Evolutionary conservation across 768 basidiomycete genomes (phyloP).

Genomic region (Pholiota conissans): DNA sequence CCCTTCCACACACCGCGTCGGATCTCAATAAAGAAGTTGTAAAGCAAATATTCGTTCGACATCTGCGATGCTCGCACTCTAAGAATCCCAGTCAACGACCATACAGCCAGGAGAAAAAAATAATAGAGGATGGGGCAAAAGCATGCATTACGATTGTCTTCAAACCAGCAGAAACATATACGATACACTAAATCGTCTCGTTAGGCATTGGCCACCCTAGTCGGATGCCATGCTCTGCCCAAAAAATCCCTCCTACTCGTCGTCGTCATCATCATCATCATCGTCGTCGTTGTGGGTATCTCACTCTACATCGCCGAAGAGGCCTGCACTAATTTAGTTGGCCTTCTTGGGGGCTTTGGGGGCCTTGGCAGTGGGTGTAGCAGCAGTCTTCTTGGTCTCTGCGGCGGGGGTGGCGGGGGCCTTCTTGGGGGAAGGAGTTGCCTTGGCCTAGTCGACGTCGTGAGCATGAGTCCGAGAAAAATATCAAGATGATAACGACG

Average conservation of each 20-base stretch:
- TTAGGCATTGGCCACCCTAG: not conserved
- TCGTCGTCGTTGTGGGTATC: not conserved
- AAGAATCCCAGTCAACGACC: too few species aligned
- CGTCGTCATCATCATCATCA: too few species aligned
- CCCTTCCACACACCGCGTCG: too few species aligned
- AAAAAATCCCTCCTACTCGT: not conserved
- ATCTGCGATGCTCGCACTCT: too few species aligned
- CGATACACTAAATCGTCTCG: not conserved
- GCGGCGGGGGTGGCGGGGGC: conserved; percentile 15
- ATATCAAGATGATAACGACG: not conserved
- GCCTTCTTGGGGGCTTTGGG: conserved; percentile 7
- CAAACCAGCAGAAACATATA: not conserved
- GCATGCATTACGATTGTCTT: not conserved
- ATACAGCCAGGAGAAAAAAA: too few species aligned
- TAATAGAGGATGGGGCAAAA: not conserved
- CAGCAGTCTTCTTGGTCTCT: conserved; percentile 21
- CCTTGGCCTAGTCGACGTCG: conserved; percentile 13
- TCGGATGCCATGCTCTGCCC: not conserved
- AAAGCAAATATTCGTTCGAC: too few species aligned
- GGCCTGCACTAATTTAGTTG: not conserved
- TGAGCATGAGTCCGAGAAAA: not conserved
- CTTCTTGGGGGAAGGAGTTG: conserved; percentile 14
- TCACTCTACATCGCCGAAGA: conserved; percentile 9
- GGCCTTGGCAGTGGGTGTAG: conserved; percentile 3
- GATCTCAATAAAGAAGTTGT: too few species aligned